These are phyloP conservation scores for Globisporangium splendens DNA, from an alignment of 352 stramenopile species.

Conservation along the genomic window DNA sequence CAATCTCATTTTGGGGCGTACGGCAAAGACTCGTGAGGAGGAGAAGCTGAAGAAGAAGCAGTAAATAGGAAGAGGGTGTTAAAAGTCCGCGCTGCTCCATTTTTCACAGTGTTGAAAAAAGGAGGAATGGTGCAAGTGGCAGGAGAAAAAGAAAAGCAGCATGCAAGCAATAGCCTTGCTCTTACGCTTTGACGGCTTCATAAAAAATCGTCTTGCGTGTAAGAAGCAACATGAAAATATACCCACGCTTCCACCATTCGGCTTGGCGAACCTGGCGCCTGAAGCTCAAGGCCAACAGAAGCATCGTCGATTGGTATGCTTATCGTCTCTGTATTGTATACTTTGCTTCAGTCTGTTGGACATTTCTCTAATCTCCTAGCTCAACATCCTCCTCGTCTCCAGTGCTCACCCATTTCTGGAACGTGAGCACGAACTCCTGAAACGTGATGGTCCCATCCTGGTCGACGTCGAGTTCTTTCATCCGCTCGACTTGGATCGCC, in stretches of 20 bases:
- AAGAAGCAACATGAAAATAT: slow-evolving; percentile 11
- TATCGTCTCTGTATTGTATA: slow-evolving; percentile 9
- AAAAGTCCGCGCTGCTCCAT: neutral
- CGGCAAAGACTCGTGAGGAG: slow-evolving; percentile 50
- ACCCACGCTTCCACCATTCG: neutral
- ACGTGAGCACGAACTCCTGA: slow-evolving; percentile 87
- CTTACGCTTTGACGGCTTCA: neutral
- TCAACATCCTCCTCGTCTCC: slow-evolving; percentile 40
- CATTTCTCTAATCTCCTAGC: neutral
- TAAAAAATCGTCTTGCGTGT: neutral
- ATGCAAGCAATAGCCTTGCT: neutral
- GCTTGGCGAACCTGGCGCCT: neutral
- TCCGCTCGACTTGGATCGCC: slow-evolving; percentile 63
- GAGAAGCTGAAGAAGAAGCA: slow-evolving; percentile 31
- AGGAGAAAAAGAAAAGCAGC: neutral
- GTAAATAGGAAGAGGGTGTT: neutral
- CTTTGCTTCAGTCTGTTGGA: neutral
- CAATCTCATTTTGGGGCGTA: slow-evolving; percentile 66
- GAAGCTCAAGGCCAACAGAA: neutral
- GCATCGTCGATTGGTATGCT: neutral
- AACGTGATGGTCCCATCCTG: slow-evolving; percentile 88
- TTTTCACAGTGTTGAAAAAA: neutral
- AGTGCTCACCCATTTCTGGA: slow-evolving; percentile 80
- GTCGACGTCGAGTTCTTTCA: slow-evolving; percentile 87
- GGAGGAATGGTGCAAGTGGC: neutral